Evolutionary conservation across 2,329 filamentous ascomycete species (phyloP).

Genomic region (Epichloe coenophiala): DNA sequence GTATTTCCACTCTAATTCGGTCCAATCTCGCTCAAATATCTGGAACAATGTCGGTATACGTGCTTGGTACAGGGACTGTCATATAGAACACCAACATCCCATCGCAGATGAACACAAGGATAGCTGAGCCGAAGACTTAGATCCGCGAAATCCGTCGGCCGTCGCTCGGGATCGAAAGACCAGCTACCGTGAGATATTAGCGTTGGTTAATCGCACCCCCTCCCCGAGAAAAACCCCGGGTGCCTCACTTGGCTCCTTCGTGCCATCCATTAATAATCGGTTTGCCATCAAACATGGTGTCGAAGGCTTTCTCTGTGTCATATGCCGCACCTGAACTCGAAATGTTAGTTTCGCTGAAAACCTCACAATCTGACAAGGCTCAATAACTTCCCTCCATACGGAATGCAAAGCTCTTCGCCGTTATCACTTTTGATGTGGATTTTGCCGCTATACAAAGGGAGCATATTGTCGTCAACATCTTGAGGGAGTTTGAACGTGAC

Average conservation of each 20-base stretch:
- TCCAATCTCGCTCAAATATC: conserved; percentile 27
- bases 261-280: conserved; percentile 9
- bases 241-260: conserved; percentile 7
- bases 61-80: background rate
- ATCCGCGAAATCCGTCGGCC: conserved; percentile 18
- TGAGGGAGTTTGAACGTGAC: conserved; percentile 17
- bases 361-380: background rate
- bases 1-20: conserved; percentile 27
- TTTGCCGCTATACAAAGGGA: conserved; percentile 32
- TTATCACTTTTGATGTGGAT: conserved; percentile 26
- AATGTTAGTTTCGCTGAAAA: background rate
- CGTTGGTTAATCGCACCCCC: background rate
- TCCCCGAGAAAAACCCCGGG: background rate
- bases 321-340: conserved; percentile 19
- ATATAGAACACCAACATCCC: conserved; percentile 18
- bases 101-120: conserved; percentile 21
- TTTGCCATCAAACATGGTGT: conserved; percentile 20
- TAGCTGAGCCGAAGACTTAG: conserved; percentile 17
- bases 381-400: conserved; percentile 22
- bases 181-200: conserved; percentile 12
- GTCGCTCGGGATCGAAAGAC: conserved; percentile 18
- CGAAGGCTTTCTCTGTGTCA: conserved; percentile 25
- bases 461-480: conserved; percentile 16
- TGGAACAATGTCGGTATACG: conserved; percentile 4
- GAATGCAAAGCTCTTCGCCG: conserved; percentile 26